These are phyloP conservation scores for Microsporum audouinii DNA, from an alignment of 2,329 filamentous ascomycete genomes.

Conservation along the genomic window DNA sequence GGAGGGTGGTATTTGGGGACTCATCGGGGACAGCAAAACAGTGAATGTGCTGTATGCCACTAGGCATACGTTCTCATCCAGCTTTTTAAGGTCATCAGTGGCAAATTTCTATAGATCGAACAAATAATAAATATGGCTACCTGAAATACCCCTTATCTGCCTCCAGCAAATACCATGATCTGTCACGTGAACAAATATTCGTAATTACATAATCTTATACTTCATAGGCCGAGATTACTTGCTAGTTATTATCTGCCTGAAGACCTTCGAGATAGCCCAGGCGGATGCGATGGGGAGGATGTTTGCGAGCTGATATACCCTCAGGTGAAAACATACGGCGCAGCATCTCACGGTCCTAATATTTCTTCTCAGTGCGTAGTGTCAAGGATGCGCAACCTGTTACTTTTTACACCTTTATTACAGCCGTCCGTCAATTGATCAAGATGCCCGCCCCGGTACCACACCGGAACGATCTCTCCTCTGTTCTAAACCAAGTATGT, in stretches of 20 bases:
- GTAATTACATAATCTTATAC: background rate
- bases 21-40: constrained; percentile 22
- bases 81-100: constrained; percentile 8
- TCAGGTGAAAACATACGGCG: background rate
- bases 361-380: background rate
- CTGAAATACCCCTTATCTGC: background rate
- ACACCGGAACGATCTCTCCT: constrained; percentile 27
- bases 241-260: background rate
- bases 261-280: background rate
- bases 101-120: background rate
- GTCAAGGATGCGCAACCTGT: background rate
- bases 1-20: constrained; percentile 55
- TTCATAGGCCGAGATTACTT: background rate
- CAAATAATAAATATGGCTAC: background rate
- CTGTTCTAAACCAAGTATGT: constrained; percentile 32
- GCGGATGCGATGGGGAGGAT: background rate
- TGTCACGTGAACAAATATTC: background rate
- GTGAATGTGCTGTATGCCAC: constrained; percentile 24
- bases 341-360: background rate
- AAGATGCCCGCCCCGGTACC: constrained; percentile 27
- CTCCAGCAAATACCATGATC: background rate
- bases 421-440: background rate
- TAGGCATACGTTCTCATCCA: background rate
- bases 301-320: background rate
- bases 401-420: background rate